Evolutionary conservation across 1,284 basidiomycete genomes (phyloP).

Genomic region (Mixia osmundae): DNA sequence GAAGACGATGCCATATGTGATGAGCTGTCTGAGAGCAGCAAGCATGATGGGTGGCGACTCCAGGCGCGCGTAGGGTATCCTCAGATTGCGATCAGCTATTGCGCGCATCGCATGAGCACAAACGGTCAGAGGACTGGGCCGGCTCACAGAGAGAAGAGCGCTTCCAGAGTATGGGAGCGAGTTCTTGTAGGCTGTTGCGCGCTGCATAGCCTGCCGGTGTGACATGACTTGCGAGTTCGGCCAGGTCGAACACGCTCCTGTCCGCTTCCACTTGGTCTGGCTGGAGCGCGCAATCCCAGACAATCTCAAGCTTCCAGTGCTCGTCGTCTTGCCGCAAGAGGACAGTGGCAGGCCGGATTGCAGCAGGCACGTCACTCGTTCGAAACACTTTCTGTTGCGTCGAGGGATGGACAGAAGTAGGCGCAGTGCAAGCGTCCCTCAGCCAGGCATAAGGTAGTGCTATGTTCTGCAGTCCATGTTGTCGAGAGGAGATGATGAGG

Average conservation of each 20-base stretch:
- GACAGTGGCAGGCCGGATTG: slow-evolving; percentile 25
- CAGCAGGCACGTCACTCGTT: slow-evolving; percentile 30
- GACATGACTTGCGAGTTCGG: slow-evolving; percentile 25
- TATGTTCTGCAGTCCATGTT: background rate
- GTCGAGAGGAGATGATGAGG: too few species aligned
- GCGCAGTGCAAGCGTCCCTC: slow-evolving; percentile 34
- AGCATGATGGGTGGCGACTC: slow-evolving; percentile 2
- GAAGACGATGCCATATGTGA: slow-evolving; percentile 30
- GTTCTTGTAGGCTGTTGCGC: background rate
- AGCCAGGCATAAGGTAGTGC: slow-evolving; percentile 19
- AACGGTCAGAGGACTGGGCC: slow-evolving; percentile 13
- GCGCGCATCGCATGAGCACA: slow-evolving; percentile 14
- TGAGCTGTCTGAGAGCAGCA: slow-evolving; percentile 28
- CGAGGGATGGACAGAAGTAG: slow-evolving; percentile 40
- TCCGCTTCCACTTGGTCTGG: slow-evolving; percentile 4
- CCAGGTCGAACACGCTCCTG: slow-evolving; percentile 28
- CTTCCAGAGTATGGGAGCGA: background rate
- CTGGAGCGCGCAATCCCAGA: slow-evolving; percentile 15
- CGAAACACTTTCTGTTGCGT: slow-evolving; percentile 51
- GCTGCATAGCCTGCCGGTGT: slow-evolving; percentile 21
- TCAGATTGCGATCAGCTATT: too few species aligned
- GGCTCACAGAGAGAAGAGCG: background rate
- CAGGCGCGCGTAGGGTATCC: slow-evolving; percentile 5
- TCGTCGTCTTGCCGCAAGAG: slow-evolving; percentile 21
- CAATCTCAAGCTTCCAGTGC: slow-evolving; percentile 23